Percentiles rank a stretch among this genome's conserved stretches.
Evolutionary conservation across 495 filamentous ascomycete genomes (phyloP).

Genomic region (Hypomontagnella submonticulosa): DNA sequence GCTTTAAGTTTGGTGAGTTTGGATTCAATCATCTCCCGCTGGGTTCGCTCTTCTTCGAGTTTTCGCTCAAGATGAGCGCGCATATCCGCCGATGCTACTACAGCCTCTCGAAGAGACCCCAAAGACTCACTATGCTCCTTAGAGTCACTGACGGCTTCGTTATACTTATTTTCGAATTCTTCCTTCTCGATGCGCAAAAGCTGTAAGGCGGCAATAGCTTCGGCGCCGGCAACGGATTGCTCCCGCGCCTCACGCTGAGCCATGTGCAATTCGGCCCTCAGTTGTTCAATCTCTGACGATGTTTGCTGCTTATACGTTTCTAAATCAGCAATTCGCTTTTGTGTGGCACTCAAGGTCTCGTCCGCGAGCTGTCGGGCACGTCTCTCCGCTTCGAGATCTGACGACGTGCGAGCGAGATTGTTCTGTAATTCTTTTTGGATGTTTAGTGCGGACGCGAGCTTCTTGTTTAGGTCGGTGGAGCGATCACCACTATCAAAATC

Average conservation of each 20-base stretch:
- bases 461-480: slow-evolving; percentile 79
- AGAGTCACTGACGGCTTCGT: slow-evolving; percentile 71
- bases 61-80: slow-evolving; percentile 79
- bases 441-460: slow-evolving; percentile 82
- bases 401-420: slow-evolving; percentile 70
- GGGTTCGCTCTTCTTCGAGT: slow-evolving; percentile 82
- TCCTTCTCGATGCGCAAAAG: slow-evolving; percentile 85
- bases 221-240: slow-evolving; percentile 76
- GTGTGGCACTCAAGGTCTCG: slow-evolving; percentile 82
- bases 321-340: slow-evolving; percentile 83
- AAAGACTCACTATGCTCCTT: slow-evolving; percentile 80
- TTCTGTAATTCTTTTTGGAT: slow-evolving; percentile 79
- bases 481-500: slow-evolving; percentile 70
- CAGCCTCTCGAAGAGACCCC: slow-evolving; percentile 77
- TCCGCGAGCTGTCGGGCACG: slow-evolving; percentile 85
- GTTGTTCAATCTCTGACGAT: slow-evolving; percentile 80
- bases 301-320: slow-evolving; percentile 84
- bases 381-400: slow-evolving; percentile 82
- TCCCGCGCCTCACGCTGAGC: slow-evolving; percentile 78
- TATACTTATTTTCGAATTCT: slow-evolving; percentile 76
- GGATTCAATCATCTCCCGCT: slow-evolving; percentile 79
- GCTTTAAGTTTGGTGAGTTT: slow-evolving; percentile 82
- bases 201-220: slow-evolving; percentile 77
- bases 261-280: slow-evolving; percentile 86
- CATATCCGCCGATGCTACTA: slow-evolving; percentile 80